phyloP scores from a whole-genome alignment of 2,329 filamentous ascomycete genomes.

The Colletotrichum siamense region DNA sequence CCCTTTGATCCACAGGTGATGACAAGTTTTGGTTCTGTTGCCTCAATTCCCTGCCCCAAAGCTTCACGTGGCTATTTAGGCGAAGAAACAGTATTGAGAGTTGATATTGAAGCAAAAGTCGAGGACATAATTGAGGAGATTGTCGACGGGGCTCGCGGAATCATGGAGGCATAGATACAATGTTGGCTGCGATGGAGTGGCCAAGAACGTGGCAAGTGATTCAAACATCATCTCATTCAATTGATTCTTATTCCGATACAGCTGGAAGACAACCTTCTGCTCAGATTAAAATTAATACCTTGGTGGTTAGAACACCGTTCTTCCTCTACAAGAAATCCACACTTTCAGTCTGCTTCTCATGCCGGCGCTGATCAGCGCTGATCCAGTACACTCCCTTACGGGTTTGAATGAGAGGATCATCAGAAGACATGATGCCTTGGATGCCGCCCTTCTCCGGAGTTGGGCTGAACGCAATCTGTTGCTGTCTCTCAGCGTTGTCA shows the following conservation, averaged over 20 bases:
- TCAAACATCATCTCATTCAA: no score
- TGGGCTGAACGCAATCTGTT: constrained; percentile 21
- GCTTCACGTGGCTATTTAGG: background rate
- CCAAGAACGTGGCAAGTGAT: no score
- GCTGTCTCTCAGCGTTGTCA: constrained; percentile 9
- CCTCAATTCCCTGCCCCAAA: background rate
- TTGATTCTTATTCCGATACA: no score
- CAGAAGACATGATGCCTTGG: constrained; percentile 13
- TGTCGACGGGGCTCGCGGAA: background rate
- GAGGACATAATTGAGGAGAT: background rate
- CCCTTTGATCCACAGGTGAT: background rate
- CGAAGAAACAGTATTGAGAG: background rate
- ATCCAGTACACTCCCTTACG: constrained; percentile 18
- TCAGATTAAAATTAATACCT: no score
- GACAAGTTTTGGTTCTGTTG: background rate
- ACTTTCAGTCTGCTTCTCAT: constrained; percentile 20
- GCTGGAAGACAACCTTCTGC: no score
- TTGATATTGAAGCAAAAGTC: background rate
- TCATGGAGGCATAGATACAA: background rate
- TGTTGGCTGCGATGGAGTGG: no score
- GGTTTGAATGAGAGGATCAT: constrained; percentile 15
- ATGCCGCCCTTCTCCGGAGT: constrained; percentile 16
- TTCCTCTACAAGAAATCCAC: no score
- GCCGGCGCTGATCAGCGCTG: constrained; percentile 12
- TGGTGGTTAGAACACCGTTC: no score